A percentile compares a stretch with the other conserved stretches of the same genome.
Conservation (phyloP, 768 basidiomycete species). For the Ramaria sp. region DNA sequence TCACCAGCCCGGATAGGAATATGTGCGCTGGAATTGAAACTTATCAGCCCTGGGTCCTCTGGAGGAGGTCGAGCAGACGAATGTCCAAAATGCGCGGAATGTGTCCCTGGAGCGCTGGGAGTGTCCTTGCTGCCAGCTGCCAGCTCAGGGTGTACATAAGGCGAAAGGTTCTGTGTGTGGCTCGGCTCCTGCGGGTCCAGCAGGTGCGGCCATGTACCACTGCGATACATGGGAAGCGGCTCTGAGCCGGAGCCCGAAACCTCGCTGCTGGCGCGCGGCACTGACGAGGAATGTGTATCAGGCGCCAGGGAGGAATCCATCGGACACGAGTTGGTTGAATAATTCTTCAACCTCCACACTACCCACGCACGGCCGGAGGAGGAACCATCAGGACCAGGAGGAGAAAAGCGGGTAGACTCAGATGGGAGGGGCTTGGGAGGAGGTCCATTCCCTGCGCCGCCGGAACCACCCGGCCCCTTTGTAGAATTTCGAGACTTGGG, state of each 20-base stretch:
- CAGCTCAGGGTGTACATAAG: background rate
- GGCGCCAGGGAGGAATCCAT: background rate
- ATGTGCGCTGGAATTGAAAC: constrained; percentile 69
- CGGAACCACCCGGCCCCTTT: background rate
- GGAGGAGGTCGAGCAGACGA: background rate
- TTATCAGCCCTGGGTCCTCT: constrained; percentile 20
- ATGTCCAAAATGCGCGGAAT: background rate
- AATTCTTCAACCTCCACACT: constrained; percentile 3
- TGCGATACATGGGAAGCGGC: background rate
- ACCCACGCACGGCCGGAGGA: background rate
- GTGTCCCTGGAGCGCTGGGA: background rate
- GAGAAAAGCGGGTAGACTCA: background rate
- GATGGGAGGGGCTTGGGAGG: background rate
- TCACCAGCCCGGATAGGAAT: constrained; percentile 28
- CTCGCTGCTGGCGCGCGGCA: background rate
- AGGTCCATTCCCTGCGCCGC: background rate
- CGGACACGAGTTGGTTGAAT: constrained; percentile 1
- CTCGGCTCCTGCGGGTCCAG: background rate
- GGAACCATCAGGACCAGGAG: background rate
- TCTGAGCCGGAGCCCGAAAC: background rate
- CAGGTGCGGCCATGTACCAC: background rate
- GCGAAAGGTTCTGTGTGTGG: background rate
- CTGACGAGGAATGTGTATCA: background rate
- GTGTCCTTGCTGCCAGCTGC: background rate
- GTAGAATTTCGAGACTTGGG: background rate